phyloP scores from a whole-genome alignment of 2,329 filamentous ascomycete genomes.

The Parastagonospora avenae region DNA sequence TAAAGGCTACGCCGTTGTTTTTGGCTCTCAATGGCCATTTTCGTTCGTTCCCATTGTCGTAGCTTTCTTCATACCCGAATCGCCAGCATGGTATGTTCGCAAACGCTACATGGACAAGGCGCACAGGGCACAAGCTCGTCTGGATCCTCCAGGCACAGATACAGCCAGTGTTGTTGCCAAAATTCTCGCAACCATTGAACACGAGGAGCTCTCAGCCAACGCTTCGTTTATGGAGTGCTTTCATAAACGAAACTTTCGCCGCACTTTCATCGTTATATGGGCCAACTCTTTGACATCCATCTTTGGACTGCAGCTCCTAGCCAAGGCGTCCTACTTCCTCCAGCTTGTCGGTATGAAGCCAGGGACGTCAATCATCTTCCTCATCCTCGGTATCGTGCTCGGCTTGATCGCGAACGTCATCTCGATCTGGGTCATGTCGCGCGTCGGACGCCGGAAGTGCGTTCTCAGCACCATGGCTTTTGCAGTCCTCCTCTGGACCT shows the following conservation, averaged over 20 bases:
- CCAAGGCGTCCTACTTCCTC: constrained; percentile 43
- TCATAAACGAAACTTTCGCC: constrained; percentile 38
- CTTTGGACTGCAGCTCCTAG: constrained; percentile 44
- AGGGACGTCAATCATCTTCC: constrained; percentile 47
- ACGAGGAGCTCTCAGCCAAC: constrained; percentile 26
- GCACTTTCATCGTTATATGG: constrained; percentile 47
- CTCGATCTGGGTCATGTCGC: constrained; percentile 53
- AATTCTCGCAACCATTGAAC: constrained; percentile 28
- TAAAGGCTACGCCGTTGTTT: constrained; percentile 49
- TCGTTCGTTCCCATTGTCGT: constrained; percentile 51
- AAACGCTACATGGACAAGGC: constrained; percentile 49
- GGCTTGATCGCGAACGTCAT: constrained; percentile 53
- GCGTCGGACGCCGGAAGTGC: constrained; percentile 49
- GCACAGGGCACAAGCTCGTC: constrained; percentile 54
- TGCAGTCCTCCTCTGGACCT: constrained; percentile 49
- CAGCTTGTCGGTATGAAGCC: constrained; percentile 40
- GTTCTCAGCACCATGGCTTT: constrained; percentile 44
- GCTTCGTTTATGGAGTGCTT: constrained; percentile 45
- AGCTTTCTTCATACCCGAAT: constrained; percentile 57
- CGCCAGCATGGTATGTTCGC: constrained; percentile 54
- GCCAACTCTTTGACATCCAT: constrained; percentile 38
- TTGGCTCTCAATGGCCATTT: constrained; percentile 55
- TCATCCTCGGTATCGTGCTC: constrained; percentile 54
- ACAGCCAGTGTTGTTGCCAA: constrained; percentile 39
- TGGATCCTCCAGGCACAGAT: constrained; percentile 50